Evolutionary conservation across 2,329 filamentous ascomycete genomes (phyloP).

Genomic region (Nigrospora osmanthi): DNA sequence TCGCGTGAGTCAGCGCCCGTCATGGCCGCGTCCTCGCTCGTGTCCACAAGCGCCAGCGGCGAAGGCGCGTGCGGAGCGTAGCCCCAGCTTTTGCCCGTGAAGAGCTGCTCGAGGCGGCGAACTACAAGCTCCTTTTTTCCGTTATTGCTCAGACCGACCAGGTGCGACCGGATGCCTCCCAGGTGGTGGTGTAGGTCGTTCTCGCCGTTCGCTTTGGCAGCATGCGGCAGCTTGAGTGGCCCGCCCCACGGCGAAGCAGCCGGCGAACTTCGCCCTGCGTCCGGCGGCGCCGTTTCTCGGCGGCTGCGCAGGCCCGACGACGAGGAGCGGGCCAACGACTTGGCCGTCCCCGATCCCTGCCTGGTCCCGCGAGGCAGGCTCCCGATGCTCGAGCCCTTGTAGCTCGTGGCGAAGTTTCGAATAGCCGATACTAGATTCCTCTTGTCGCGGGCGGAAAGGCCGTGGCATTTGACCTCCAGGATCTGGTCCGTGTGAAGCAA

Average conservation of each 20-base stretch:
- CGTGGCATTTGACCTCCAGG: slow-evolving; percentile 76
- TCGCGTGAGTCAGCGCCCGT: slow-evolving; percentile 27
- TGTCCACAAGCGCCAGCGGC: slow-evolving; percentile 17
- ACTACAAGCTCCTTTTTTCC: slow-evolving; percentile 73
- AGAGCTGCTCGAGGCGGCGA: slow-evolving; percentile 69
- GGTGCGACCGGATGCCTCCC: slow-evolving; percentile 55
- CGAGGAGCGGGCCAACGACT: slow-evolving; percentile 36
- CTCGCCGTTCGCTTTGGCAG: slow-evolving; percentile 48
- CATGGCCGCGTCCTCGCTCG: slow-evolving; percentile 17
- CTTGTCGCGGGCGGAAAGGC: slow-evolving; percentile 64
- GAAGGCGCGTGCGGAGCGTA: slow-evolving; percentile 21
- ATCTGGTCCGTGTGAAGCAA: slow-evolving; percentile 67
- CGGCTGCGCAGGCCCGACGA: slow-evolving; percentile 40
- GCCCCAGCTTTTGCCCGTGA: slow-evolving; percentile 59
- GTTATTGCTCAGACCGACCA: slow-evolving; percentile 58
- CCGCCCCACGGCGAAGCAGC: slow-evolving; percentile 44
- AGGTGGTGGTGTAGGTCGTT: slow-evolving; percentile 68
- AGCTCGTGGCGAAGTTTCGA: slow-evolving; percentile 58
- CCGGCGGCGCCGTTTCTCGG: slow-evolving; percentile 34
- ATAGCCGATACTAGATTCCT: slow-evolving; percentile 68
- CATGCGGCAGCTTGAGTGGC: too few relatives aligned
- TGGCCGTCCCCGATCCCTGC: slow-evolving; percentile 23
- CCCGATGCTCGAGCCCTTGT: slow-evolving; percentile 41
- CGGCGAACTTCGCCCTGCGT: slow-evolving; percentile 37
- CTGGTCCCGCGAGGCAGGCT: slow-evolving; percentile 14